A percentile compares a stretch with the other conserved stretches of the same genome.
These are phyloP conservation scores for Tolypocladium endophyticum DNA, from an alignment of 2,329 filamentous ascomycete genomes.

Conservation along the genomic window DNA sequence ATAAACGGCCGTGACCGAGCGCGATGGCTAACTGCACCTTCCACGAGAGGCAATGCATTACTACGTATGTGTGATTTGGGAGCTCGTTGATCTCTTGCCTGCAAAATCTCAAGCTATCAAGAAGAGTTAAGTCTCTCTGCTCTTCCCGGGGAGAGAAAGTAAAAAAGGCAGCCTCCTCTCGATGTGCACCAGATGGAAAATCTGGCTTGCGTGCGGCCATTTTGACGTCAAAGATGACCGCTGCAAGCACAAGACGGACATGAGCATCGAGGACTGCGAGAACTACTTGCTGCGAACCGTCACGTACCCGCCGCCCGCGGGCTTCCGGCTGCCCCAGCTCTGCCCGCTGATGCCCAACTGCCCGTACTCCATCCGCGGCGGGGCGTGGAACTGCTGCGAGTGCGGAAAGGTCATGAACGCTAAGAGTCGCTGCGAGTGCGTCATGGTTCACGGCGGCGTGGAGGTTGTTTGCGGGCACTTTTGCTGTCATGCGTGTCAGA, in stretches of 20 bases:
- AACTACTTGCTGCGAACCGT: conserved; percentile 30
- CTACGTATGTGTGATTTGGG: neutral
- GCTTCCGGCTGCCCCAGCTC: too few relatives aligned
- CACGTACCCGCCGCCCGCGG: conserved; percentile 26
- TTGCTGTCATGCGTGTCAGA: conserved; percentile 25
- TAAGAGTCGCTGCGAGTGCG: conserved; percentile 36
- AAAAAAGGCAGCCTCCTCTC: neutral
- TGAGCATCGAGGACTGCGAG: conserved; percentile 19
- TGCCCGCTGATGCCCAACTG: conserved; percentile 27
- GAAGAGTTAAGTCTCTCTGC: neutral
- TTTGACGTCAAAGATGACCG: conserved; percentile 30
- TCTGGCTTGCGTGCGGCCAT: conserved; percentile 30
- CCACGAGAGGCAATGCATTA: neutral
- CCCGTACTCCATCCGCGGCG: conserved; percentile 37
- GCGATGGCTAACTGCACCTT: neutral
- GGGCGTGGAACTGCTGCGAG: conserved; percentile 40
- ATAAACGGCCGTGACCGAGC: neutral
- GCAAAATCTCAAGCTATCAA: neutral
- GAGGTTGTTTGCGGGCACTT: conserved; percentile 42
- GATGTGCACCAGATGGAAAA: neutral
- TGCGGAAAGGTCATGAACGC: conserved; percentile 43
- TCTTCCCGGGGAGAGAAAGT: neutral
- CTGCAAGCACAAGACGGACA: neutral
- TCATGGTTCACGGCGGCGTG: conserved; percentile 41
- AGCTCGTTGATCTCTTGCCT: neutral